phyloP scores from a whole-genome alignment of 768 basidiomycete species.

The Jaapia argillacea region DNA sequence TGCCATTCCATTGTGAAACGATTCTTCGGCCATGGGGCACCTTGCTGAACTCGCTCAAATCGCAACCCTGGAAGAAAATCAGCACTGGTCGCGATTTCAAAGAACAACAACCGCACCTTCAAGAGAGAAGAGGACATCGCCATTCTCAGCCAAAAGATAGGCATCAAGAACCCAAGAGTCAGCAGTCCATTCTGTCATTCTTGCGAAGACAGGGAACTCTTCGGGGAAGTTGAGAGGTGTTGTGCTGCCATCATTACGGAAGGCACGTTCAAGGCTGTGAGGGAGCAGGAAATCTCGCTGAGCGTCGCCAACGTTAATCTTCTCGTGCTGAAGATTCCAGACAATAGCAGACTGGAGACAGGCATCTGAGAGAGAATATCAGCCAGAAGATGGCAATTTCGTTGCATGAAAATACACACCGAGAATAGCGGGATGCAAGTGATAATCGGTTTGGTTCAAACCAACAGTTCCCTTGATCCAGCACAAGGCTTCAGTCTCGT shows the following conservation, averaged over 20 bases:
- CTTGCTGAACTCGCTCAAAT: neutral
- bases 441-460: slow-evolving; percentile 10
- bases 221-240: neutral
- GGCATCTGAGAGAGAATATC: slow-evolving; percentile 3
- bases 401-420: slow-evolving; percentile 23
- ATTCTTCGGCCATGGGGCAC: slow-evolving; percentile 2
- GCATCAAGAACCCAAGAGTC: neutral
- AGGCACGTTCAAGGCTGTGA: neutral
- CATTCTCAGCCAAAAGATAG: neutral
- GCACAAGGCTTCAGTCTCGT: slow-evolving; percentile 3
- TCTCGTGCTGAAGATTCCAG: neutral
- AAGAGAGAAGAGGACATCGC: neutral
- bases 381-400: neutral
- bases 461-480: slow-evolving; percentile 4
- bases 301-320: slow-evolving; percentile 3
- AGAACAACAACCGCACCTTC: neutral
- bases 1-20: slow-evolving; percentile 5
- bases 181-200: neutral
- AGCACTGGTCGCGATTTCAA: neutral
- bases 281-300: neutral
- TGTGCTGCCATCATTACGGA: neutral
- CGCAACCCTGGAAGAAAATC: neutral
- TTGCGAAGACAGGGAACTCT: neutral
- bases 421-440: slow-evolving; percentile 25
- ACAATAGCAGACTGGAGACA: slow-evolving; percentile 1